phyloP scores from a whole-genome alignment of 208 protist genomes.

The Leishmania aethiopica region DNA sequence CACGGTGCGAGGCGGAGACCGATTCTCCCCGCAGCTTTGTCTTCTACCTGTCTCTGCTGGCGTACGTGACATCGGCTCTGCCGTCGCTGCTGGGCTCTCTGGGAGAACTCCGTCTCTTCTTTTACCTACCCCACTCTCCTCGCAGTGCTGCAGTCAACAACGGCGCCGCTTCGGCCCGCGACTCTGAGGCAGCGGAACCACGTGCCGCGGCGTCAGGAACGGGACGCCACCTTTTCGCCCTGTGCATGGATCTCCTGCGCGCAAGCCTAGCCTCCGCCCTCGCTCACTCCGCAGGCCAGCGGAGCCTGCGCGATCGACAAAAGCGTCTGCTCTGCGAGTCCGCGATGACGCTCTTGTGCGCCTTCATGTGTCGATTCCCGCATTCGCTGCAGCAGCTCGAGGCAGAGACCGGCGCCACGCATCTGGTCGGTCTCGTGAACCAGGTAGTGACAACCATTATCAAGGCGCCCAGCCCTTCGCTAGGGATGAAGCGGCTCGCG shows the following conservation, averaged over 20 bases:
- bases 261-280: conserved; percentile 3
- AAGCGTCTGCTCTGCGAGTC: conserved; percentile 27
- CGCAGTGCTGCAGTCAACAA: not conserved
- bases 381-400: conserved; percentile 30
- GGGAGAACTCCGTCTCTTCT: conserved; percentile 25
- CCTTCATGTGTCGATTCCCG: conserved; percentile 30
- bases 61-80: conserved; percentile 31
- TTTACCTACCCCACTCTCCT: conserved; percentile 7
- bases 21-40: conserved; percentile 24
- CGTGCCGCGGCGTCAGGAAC: too few relatives aligned
- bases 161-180: not conserved
- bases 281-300: not conserved
- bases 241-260: conserved; percentile 24
- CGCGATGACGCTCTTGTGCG: conserved; percentile 17
- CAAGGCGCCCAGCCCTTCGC: conserved; percentile 8
- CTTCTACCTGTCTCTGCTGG: conserved; percentile 34
- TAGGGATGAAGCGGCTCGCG: conserved; percentile 17
- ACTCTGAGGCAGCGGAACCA: not conserved
- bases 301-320: not conserved
- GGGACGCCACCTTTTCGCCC: conserved; percentile 9
- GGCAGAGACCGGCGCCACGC: not conserved
- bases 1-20: conserved; percentile 18
- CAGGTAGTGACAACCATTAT: conserved; percentile 16
- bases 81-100: conserved; percentile 24
- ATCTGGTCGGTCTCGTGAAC: conserved; percentile 16